phyloP scores from a whole-genome alignment of 2,329 filamentous ascomycete genomes.

The Exophiala oligosperma region DNA sequence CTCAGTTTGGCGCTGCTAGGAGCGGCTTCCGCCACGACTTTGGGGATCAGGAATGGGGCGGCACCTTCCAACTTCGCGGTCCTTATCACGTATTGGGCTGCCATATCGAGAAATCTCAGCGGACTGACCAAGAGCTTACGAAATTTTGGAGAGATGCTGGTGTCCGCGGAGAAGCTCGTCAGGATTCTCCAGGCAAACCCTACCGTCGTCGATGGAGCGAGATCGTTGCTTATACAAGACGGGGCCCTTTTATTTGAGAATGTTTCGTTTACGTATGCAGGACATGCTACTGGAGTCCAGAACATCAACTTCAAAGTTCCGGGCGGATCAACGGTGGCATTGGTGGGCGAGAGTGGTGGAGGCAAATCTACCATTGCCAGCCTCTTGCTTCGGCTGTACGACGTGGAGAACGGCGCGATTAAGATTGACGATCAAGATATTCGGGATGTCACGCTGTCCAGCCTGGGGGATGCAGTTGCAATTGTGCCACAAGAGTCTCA shows the following conservation, averaged over 20 bases:
- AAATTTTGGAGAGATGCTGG: slow-evolving; percentile 38
- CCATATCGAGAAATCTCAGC: slow-evolving; percentile 48
- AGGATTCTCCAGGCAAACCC: slow-evolving; percentile 46
- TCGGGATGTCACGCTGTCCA: slow-evolving; percentile 57
- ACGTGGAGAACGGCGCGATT: slow-evolving; percentile 49
- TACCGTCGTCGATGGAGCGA: too few species aligned
- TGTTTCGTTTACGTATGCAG: too few species aligned
- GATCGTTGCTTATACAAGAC: too few species aligned
- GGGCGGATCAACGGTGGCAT: slow-evolving; percentile 52
- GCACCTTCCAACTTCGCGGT: slow-evolving; percentile 63
- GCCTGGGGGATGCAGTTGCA: slow-evolving; percentile 59
- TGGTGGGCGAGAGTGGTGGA: slow-evolving; percentile 88
- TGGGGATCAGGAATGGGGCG: slow-evolving; percentile 50
- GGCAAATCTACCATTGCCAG: slow-evolving; percentile 99
- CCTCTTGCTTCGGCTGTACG: slow-evolving; percentile 57
- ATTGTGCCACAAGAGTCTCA: slow-evolving; percentile 65
- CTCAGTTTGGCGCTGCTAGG: slow-evolving; percentile 51
- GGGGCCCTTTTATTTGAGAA: too few species aligned
- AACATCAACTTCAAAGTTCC: slow-evolving; percentile 48
- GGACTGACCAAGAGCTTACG: slow-evolving; percentile 45
- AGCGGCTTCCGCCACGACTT: slow-evolving; percentile 53
- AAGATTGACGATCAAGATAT: slow-evolving; percentile 57
- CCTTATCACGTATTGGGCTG: slow-evolving; percentile 63
- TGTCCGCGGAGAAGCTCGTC: slow-evolving; percentile 60
- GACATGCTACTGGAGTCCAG: slow-evolving; percentile 33